Base-by-base conservation (phyloP, 2,329 filamentous ascomycete species). In the Scedosporium dehoogii region DNA sequence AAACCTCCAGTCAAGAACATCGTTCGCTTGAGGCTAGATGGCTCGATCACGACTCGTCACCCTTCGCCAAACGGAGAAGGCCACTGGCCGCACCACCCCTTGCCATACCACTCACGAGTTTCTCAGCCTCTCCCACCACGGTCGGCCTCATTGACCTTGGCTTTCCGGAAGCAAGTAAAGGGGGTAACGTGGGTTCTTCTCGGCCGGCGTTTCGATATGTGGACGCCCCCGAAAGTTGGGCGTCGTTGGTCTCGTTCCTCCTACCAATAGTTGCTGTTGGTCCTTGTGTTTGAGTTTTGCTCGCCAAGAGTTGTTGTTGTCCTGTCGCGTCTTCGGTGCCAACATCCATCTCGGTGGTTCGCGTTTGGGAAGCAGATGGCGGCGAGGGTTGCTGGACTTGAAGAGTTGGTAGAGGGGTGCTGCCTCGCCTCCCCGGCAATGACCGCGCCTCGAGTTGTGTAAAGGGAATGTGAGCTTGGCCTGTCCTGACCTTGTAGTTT, bases 401-500 rank as follows among this genome's bases (percentile, higher is more conserved):
- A 18, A 67, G 64, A 41, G 58, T 65, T 21, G 68, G 67, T 18
- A 67, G 29, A 18, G 25, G 57, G 67, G 65, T 5, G 53, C 57
- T 59, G 58, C 3, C 60, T 64, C 18, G 66, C 66, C 7, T 73
- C 33, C 5, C 21, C 2, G 21, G 21, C 18, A 44, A 14, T 14
- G 57, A 59, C n/a, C 74, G 72, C 58, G 76, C 70, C 68, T 85
- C 76, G 21, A 91, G 77, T 56, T 83, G 74, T 62, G 85, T 78
- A 64, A 90, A 80, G 1, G 88, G 86, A 29, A 89, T 79, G 63
- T 82, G 76, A 61, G 85, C 81, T 73, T 92, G 89, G 64, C 88
- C 85, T 1, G 89, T 92, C 63, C 81, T 82, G 66, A 92, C 79
- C 74, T 92, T 92, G 78, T 91, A 92, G 69, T 82, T 83, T 14